Evolutionary conservation across 2,329 filamentous ascomycete species (phyloP), one percentile per base, ranked within the genome.

Genomic region (Aspergillus proliferans): DNA sequence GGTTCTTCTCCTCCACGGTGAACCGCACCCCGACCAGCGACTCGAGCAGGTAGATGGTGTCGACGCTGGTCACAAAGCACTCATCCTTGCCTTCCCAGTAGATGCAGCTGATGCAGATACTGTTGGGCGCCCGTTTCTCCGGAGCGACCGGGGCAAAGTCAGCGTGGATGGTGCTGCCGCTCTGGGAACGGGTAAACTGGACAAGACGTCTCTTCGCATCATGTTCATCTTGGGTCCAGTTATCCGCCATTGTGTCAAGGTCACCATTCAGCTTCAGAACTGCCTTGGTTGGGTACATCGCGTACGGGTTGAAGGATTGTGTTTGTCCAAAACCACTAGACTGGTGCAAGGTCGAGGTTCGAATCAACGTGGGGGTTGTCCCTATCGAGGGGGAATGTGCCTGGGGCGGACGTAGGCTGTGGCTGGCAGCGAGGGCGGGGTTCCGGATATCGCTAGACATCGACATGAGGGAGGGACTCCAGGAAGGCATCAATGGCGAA

Each of bases 1-100:
- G 84, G 69, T 98, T 98, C 82, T 97, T 98, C 76, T 97, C 93
- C 67, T 97, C 92, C 4, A 97, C 91, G 0, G 87, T 92, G 72
- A 97, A 98, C 24, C 88, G 82, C 42, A 85, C 83, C 1, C 83
- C 88, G 6, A 97, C 88, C 6, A 98, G 78, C 57, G 92, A 87
- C 72, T 97, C 93, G 2, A 98, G 78, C n/a, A 98, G 78, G 60
- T 86, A 87, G 60, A 98, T 97, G 2, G 92, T 96, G 70, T 98
- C 93, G 15, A 98, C 93, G 46, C 91, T 96, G 2, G 93, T 97
- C 47, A 97, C 90, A 67, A 84, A 97, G 70, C 86, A 95, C 61
- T 95, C 88, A 43, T 84, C 76, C 71, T 90, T 94, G 70, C 95
- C 90, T 50, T 86, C 86, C 93, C 93, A 98, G 77, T 85, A 91